phyloP scores from a whole-genome alignment of 768 basidiomycete genomes.

The Crucibulum laeve region DNA sequence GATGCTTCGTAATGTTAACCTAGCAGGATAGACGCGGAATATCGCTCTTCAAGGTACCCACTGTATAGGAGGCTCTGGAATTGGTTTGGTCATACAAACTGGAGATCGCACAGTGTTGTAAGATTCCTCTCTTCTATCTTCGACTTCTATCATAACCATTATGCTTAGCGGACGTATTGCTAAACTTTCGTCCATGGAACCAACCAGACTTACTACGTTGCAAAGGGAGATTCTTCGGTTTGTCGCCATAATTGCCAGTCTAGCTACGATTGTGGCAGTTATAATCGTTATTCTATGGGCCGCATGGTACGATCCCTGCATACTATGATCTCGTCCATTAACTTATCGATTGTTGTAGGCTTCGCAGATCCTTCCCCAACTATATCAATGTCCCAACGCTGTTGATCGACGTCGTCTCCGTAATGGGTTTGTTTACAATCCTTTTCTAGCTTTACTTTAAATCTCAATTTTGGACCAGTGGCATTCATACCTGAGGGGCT shows the following conservation, averaged over 20 bases:
- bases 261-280: conserved; percentile 39
- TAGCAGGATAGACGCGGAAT: conserved; percentile 42
- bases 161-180: conserved; percentile 26
- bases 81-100: conserved; percentile 42
- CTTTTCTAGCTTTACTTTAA: neutral
- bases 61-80: conserved; percentile 44
- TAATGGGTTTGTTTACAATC: conserved; percentile 31
- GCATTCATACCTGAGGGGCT: conserved; percentile 43
- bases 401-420: conserved; percentile 54
- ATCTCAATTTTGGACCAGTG: conserved; percentile 22
- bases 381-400: conserved; percentile 48
- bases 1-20: conserved; percentile 15
- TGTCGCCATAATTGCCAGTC: conserved; percentile 43
- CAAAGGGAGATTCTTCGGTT: conserved; percentile 53
- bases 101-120: conserved; percentile 47
- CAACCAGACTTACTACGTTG: conserved; percentile 38
- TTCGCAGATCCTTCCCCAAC: conserved; percentile 29
- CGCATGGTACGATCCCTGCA: conserved; percentile 18
- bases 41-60: conserved; percentile 56
- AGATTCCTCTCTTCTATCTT: conserved; percentile 1
- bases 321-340: neutral
- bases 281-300: conserved; percentile 47
- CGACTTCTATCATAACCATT: neutral
- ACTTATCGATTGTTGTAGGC: conserved; percentile 26
- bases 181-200: conserved; percentile 31